These are phyloP conservation scores for Tephrocybe sp. DNA, from an alignment of 768 basidiomycete genomes.

Conservation along the genomic window DNA sequence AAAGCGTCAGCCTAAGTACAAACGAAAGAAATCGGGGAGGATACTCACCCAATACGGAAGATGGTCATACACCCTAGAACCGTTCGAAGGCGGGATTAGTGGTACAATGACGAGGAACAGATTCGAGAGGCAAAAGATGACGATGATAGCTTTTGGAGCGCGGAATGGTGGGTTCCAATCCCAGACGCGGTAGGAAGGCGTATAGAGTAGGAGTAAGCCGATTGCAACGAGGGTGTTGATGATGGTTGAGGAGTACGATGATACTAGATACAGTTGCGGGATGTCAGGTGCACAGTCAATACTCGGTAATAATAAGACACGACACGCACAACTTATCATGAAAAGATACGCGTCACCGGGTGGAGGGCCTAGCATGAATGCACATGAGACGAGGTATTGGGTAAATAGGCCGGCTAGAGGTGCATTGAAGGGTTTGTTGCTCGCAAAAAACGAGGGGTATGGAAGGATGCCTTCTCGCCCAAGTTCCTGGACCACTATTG, in stretches of 20 bases:
- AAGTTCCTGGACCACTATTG: slow-evolving; percentile 73
- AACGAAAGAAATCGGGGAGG: slow-evolving; percentile 31
- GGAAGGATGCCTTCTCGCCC: slow-evolving; percentile 72
- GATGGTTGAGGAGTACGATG: slow-evolving; percentile 54
- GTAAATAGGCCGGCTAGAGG: slow-evolving; percentile 61
- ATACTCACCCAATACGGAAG: slow-evolving; percentile 68
- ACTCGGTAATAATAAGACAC: not conserved
- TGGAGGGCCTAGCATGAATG: slow-evolving; percentile 54
- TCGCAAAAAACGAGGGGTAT: slow-evolving; percentile 62
- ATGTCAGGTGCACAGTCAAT: not conserved
- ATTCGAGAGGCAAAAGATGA: slow-evolving; percentile 63
- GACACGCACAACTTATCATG: slow-evolving; percentile 55
- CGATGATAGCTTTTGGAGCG: slow-evolving; percentile 45
- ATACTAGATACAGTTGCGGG: slow-evolving; percentile 41
- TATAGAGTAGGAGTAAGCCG: slow-evolving; percentile 63
- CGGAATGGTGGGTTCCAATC: slow-evolving; percentile 67
- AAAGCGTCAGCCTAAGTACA: slow-evolving; percentile 26
- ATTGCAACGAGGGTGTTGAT: slow-evolving; percentile 60
- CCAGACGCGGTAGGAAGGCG: slow-evolving; percentile 36
- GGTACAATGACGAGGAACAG: slow-evolving; percentile 62
- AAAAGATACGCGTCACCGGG: slow-evolving; percentile 77
- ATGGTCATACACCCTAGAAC: slow-evolving; percentile 47
- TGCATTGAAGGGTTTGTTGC: slow-evolving; percentile 67
- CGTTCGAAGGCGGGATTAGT: slow-evolving; percentile 56
- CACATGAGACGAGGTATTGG: slow-evolving; percentile 59